These are phyloP conservation scores for Botrytis porri DNA, from an alignment of 2,329 filamentous ascomycete species.

Conservation along the genomic window DNA sequence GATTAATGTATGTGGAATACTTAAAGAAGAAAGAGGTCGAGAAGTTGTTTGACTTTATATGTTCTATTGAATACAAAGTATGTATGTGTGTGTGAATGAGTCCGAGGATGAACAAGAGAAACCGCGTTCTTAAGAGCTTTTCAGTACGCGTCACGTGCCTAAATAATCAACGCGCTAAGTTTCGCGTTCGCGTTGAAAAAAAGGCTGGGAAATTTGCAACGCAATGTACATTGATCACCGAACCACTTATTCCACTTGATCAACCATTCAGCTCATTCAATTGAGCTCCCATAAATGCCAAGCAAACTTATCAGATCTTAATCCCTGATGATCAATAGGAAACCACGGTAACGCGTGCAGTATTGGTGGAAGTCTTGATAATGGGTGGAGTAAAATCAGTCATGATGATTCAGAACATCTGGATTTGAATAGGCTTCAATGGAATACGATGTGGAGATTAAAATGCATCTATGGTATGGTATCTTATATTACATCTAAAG, in stretches of 20 bases:
- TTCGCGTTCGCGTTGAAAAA: constrained; percentile 18
- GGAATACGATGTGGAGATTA: neutral
- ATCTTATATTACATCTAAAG: constrained; percentile 2
- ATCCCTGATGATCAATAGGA: constrained; percentile 22
- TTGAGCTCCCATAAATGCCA: neutral
- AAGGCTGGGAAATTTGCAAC: constrained; percentile 17
- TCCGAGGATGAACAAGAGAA: neutral
- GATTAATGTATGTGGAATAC: constrained; percentile 24
- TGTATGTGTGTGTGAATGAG: neutral
- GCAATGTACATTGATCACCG: neutral
- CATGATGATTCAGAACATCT: constrained; percentile 14
- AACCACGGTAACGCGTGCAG: constrained; percentile 3
- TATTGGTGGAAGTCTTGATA: constrained; percentile 9
- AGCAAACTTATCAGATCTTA: constrained; percentile 32
- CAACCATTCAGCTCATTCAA: constrained; percentile 1
- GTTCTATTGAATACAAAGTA: neutral
- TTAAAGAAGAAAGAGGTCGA: constrained; percentile 22
- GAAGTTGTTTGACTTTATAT: constrained; percentile 17
- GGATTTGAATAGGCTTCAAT: neutral
- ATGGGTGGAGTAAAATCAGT: constrained; percentile 17
- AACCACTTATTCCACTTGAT: constrained; percentile 1
- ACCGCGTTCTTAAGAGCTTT: constrained; percentile 18
- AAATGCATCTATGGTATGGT: constrained; percentile 11
- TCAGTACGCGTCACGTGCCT: constrained; percentile 9
- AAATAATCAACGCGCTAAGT: constrained; percentile 16